Percentiles rank a stretch among this genome's conserved stretches.
Evolutionary conservation across 257 asterid genomes (phyloP).

Genomic region (Scutellaria baicalensis): DNA sequence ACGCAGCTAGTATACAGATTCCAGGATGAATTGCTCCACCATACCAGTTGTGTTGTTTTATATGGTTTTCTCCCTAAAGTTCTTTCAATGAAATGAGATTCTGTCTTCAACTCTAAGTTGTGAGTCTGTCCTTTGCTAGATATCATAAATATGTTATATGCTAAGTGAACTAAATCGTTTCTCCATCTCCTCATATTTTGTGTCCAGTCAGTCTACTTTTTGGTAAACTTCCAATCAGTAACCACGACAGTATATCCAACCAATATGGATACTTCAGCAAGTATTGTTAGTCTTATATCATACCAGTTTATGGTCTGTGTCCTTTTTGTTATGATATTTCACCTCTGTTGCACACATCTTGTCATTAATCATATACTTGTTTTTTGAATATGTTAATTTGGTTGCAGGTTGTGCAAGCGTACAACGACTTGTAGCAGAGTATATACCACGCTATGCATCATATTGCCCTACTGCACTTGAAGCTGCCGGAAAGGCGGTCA

Average conservation of each 20-base stretch:
- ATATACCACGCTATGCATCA: slow-evolving; percentile 68
- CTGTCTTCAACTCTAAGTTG: background rate
- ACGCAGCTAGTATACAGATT: background rate
- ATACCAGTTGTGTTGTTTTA: background rate
- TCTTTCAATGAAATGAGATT: background rate
- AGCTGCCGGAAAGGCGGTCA: slow-evolving; percentile 60
- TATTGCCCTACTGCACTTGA: slow-evolving; percentile 79
- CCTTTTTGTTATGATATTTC: background rate
- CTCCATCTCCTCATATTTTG: background rate
- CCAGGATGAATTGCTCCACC: background rate
- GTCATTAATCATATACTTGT: background rate
- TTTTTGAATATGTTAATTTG: slow-evolving; percentile 4
- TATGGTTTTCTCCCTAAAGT: background rate
- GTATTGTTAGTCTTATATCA: background rate
- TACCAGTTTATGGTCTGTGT: background rate
- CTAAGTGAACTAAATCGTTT: background rate
- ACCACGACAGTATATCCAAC: background rate
- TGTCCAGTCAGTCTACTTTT: background rate
- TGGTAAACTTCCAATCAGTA: background rate
- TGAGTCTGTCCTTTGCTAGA: background rate
- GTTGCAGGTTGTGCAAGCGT: slow-evolving; percentile 62
- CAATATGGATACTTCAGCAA: slow-evolving; percentile 1
- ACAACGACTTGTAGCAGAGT: slow-evolving; percentile 69
- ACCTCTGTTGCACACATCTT: background rate
- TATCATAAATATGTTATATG: background rate